phyloP scores from a whole-genome alignment of 2,329 filamentous ascomycete genomes.

The Aurifilum marmelostoma region DNA sequence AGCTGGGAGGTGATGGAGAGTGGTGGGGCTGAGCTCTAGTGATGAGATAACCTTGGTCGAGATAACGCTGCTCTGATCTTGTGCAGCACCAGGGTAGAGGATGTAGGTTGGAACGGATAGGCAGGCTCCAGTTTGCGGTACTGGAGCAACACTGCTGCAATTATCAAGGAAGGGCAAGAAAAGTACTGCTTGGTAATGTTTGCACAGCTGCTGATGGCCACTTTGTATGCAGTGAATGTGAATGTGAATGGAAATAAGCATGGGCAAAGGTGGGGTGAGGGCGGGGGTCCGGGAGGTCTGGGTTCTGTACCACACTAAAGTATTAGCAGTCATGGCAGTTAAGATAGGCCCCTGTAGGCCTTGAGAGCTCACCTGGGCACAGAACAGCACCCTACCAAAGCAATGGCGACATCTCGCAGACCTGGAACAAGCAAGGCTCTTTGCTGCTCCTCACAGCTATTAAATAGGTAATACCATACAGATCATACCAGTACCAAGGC shows the following conservation, averaged over 20 bases:
- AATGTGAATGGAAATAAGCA: neutral
- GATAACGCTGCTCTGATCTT: neutral
- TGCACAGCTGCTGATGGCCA: neutral
- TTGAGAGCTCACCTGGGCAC: conserved; percentile 20
- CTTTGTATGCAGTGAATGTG: neutral
- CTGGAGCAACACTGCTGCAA: conserved; percentile 6
- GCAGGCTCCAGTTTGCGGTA: neutral
- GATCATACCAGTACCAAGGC: too few relatives aligned
- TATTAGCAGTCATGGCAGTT: neutral
- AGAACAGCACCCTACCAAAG: conserved; percentile 11
- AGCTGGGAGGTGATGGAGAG: neutral
- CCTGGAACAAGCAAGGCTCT: conserved; percentile 21
- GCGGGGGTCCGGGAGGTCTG: neutral
- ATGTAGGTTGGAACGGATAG: neutral
- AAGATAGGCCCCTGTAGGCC: conserved; percentile 16
- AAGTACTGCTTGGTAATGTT: neutral
- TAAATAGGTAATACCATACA: neutral
- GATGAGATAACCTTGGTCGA: neutral
- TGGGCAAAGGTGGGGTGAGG: conserved; percentile 13
- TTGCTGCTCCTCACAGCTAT: neutral
- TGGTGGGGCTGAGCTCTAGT: neutral
- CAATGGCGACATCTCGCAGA: neutral
- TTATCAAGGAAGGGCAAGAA: neutral
- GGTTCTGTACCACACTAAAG: neutral
- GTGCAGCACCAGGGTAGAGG: neutral